phyloP scores from a whole-genome alignment of 176 grass and related monocot species.

The Aegilops longissima region DNA sequence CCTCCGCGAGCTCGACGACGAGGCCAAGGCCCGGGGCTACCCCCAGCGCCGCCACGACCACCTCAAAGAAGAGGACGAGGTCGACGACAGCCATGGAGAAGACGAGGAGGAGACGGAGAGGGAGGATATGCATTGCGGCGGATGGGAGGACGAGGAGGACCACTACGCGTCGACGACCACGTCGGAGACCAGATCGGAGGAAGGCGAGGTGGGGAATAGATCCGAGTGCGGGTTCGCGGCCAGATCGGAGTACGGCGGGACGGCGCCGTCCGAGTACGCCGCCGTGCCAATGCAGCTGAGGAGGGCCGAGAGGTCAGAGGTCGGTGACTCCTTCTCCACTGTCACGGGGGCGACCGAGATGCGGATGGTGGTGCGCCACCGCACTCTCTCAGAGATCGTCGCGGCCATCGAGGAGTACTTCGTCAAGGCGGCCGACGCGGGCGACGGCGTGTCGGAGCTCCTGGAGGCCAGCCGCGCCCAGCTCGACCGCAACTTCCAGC shows the following conservation, averaged over 20 bases:
- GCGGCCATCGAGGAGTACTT: conserved; percentile 91
- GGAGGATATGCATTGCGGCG: conserved; percentile 46
- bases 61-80: conserved; percentile 62
- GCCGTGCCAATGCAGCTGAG: conserved; percentile 35
- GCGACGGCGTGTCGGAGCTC: conserved; percentile 67
- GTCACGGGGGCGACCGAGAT: conserved; percentile 51
- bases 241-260: conserved; percentile 74
- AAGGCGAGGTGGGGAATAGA: conserved; percentile 61
- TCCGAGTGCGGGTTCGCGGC: conserved; percentile 58
- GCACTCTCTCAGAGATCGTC: conserved; percentile 76
- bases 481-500: conserved; percentile 78
- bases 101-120: conserved; percentile 32
- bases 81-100: conserved; percentile 32
- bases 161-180: conserved; percentile 62
- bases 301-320: conserved; percentile 59
- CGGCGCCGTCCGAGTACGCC: conserved; percentile 34
- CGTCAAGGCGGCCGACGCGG: conserved; percentile 67
- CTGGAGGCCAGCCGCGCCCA: conserved; percentile 78
- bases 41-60: conserved; percentile 31
- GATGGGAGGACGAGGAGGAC: conserved; percentile 66
- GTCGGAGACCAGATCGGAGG: conserved; percentile 60
- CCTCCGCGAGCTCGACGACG: conserved; percentile 59
- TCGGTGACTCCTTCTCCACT: conserved; percentile 34
- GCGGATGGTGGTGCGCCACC: conserved; percentile 75
- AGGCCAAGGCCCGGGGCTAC: conserved; percentile 39